Base-by-base conservation (phyloP, 2,329 filamentous ascomycete genomes). In the Trichoderma sp. region DNA sequence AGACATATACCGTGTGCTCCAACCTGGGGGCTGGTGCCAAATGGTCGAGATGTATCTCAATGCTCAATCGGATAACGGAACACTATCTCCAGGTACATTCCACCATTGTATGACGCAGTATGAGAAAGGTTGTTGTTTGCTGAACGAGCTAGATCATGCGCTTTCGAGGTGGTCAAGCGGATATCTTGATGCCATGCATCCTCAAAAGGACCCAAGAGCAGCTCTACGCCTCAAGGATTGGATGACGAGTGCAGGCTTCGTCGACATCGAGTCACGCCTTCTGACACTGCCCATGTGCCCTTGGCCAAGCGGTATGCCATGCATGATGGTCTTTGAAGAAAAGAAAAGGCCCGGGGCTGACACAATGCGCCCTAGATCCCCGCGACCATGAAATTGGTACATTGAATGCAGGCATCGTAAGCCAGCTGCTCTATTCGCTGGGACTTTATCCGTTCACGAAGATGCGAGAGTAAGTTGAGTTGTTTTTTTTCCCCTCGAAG, bases 21-120 rank as follows among this genome's bases (percentile, higher is more conserved):
- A 88, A 61, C 90, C 89, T 6, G 91, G 90, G 2, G 94, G 94
- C 1, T 97, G 93, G 93, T 86, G 91, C 69, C 93, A 97, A 76
- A 90, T 97, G 85, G 87, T 92, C n/a, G 94, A 97, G 76, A 87
- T 94, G 74, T 93, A 96, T 75, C 90, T 90, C 78, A 93, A 93
- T 72, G 89, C 92, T 30, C 94, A 97, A 77, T 97, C 93, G 0
- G 89, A 95, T 73, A 96, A 92, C 74, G 93, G 93, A 5, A 89
- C 87, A n/a, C 81, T 96, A 73, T 89, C 87, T 13, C 85, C 89
- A 61, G 83, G 88, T 85, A 75, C 78, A 84, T 59, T 24, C 43
- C 6, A 13, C 11, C 11, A 4, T 30, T 4, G 54, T 13, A 21
- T 10, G 21, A 34, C 14, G 30, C 18, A 49, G 11, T 26, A 32